Evolutionary conservation across 306 rosid species (phyloP), one percentile per base, ranked within the genome.

Genomic region (Potentilla sterilis): DNA sequence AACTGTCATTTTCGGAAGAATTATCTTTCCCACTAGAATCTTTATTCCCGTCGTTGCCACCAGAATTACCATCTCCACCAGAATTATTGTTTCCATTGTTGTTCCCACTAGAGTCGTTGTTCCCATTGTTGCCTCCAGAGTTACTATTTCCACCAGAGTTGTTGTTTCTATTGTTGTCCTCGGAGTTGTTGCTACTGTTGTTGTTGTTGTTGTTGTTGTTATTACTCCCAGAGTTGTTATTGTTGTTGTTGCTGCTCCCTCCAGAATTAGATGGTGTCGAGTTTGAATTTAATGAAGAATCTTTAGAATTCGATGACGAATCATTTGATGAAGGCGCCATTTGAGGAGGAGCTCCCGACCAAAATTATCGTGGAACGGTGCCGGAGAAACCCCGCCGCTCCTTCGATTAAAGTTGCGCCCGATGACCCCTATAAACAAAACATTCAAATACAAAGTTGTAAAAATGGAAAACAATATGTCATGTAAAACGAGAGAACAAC

Each of bases 341-440:
- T 78, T 73, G 18, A 6, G 47, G 64, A 63, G 75, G 76, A 80
- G 85, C 62, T 86, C 72, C 80, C 81, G 58, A 80, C 48, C 35
- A 71, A 62, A 21, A 59, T 64, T 14, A 37, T 34, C 54, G 72
- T 68, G 47, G 79, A 75, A 78, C 69, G 28, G 83, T 72, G 77
- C 76, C 42, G 83, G 87, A 85, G 84, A 82, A 83, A 67, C 89
- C 82, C 81, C 82, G 24, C 82, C 63, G 58, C 79, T 79, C 86
- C 83, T 86, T 80, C 81, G 62, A 71, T 43, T 35, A 43, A 86
- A 13, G 57, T 69, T 55, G 75, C 35, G 32, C 68, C 54, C 32
- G 71, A 74, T 38, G 74, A 22, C 77, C 83, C 78, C 40, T 47
- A 72, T 19, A 47, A 28, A 46, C 55, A 47, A 48, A 64, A 24